A percentile compares a stretch with the other conserved stretches of the same genome.
These are phyloP conservation scores for Ceratobasidium sp. DNA, from an alignment of 1,284 basidiomycete genomes.

Conservation along the genomic window DNA sequence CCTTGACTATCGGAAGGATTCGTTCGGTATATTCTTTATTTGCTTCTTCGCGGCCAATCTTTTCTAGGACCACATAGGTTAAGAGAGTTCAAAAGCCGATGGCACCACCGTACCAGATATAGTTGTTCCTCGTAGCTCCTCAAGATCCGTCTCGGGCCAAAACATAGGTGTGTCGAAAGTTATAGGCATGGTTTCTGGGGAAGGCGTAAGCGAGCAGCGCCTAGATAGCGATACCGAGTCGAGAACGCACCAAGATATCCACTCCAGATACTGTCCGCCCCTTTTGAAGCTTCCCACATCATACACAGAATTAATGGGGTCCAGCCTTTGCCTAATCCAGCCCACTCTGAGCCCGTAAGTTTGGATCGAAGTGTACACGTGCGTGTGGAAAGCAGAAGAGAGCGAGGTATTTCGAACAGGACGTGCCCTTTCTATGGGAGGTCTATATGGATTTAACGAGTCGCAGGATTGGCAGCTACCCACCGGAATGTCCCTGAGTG, in stretches of 20 bases:
- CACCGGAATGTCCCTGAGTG: constrained; percentile 19
- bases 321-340: constrained; percentile 76
- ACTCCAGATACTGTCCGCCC: constrained; percentile 66
- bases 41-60: constrained; percentile 86
- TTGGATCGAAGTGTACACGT: constrained; percentile 70
- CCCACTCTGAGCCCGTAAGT: constrained; percentile 70
- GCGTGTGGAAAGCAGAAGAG: constrained; percentile 77
- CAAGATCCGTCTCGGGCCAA: constrained; percentile 78
- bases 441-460: background rate
- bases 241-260: constrained; percentile 62
- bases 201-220: background rate
- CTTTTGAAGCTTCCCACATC: constrained; percentile 88
- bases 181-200: constrained; percentile 61
- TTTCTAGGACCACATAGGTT: constrained; percentile 59
- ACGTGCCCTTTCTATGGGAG: constrained; percentile 66
- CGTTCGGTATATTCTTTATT: constrained; percentile 75
- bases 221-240: constrained; percentile 16
- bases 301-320: constrained; percentile 87
- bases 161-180: constrained; percentile 94
- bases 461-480: background rate
- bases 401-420: constrained; percentile 84
- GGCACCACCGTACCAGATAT: constrained; percentile 71
- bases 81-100: constrained; percentile 12
- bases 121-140: constrained; percentile 82
- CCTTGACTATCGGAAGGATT: constrained; percentile 70